phyloP scores from a whole-genome alignment of 306 rosid species.

The Cucumis melo region DNA sequence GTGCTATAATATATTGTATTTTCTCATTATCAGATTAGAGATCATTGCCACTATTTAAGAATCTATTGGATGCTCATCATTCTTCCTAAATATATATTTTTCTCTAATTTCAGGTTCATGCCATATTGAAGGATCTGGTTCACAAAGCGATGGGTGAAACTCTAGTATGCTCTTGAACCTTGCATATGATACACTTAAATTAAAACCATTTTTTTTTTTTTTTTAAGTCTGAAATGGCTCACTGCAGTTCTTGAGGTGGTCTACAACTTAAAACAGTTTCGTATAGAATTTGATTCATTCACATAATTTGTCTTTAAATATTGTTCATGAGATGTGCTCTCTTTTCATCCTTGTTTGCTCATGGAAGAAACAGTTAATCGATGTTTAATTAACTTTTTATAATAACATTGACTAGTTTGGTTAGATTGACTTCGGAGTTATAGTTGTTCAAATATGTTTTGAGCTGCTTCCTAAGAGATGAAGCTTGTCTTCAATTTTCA shows the following conservation, averaged over 20 bases:
- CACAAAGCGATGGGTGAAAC: constrained; percentile 79
- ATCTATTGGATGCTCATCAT: background rate
- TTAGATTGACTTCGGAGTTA: background rate
- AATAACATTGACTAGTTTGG: background rate
- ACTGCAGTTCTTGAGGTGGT: background rate
- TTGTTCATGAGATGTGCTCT: background rate
- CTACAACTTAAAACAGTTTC: background rate
- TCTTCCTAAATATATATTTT: background rate
- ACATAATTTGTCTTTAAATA: background rate
- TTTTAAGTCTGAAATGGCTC: background rate
- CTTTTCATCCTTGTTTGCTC: background rate
- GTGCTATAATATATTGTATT: background rate
- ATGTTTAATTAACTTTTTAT: background rate
- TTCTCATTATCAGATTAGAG: background rate
- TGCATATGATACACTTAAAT: background rate
- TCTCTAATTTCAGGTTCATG: constrained; percentile 48
- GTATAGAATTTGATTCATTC: background rate
- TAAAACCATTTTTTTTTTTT: background rate
- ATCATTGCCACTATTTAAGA: background rate
- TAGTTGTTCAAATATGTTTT: background rate
- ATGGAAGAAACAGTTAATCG: background rate
- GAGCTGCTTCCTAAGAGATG: background rate
- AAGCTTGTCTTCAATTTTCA: background rate
- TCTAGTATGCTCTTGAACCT: constrained; percentile 29
- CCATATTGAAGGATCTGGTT: constrained; percentile 56